These are phyloP conservation scores for Chlorella sorokiniana DNA, from an alignment of 139 green algal genomes.

Conservation along the genomic window DNA sequence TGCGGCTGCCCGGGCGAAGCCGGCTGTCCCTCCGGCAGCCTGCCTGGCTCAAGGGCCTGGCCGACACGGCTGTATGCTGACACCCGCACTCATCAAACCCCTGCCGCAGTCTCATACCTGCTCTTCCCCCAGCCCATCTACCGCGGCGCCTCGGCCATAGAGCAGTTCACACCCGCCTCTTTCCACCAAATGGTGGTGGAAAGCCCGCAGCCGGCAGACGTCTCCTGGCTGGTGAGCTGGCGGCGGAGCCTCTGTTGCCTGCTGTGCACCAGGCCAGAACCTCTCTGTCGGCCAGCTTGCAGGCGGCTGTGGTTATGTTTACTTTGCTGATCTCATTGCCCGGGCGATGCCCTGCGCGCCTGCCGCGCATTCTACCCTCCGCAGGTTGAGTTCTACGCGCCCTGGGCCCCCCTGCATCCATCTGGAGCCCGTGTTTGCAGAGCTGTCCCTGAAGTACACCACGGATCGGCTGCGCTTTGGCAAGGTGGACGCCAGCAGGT, in stretches of 20 bases:
- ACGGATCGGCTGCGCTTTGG: slow-evolving; percentile 46
- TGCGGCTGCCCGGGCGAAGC: neutral
- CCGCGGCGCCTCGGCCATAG: slow-evolving; percentile 32
- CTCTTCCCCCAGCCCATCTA: slow-evolving; percentile 50
- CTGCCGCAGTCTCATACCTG: slow-evolving; percentile 38
- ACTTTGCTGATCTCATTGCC: neutral
- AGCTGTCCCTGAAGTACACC: slow-evolving; percentile 52
- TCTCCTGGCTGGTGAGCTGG: slow-evolving; percentile 35
- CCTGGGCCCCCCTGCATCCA: slow-evolving; percentile 53
- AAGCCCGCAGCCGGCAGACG: neutral
- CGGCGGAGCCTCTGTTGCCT: neutral
- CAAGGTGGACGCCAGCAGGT: slow-evolving; percentile 48
- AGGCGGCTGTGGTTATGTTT: neutral
- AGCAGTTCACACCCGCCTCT: slow-evolving; percentile 46
- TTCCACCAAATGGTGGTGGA: slow-evolving; percentile 42
- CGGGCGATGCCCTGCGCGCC: too few relatives aligned
- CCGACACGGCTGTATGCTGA: too few relatives aligned
- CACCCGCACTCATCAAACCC: neutral
- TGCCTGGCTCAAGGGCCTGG: neutral
- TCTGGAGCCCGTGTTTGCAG: slow-evolving; percentile 55
- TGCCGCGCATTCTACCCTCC: neutral
- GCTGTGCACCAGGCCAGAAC: neutral
- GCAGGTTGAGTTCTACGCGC: slow-evolving; percentile 55
- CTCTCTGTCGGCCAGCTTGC: neutral
- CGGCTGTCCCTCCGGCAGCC: neutral